phyloP scores from a whole-genome alignment of 1,139 yeast species.

The Saccharomyces uvarum region DNA sequence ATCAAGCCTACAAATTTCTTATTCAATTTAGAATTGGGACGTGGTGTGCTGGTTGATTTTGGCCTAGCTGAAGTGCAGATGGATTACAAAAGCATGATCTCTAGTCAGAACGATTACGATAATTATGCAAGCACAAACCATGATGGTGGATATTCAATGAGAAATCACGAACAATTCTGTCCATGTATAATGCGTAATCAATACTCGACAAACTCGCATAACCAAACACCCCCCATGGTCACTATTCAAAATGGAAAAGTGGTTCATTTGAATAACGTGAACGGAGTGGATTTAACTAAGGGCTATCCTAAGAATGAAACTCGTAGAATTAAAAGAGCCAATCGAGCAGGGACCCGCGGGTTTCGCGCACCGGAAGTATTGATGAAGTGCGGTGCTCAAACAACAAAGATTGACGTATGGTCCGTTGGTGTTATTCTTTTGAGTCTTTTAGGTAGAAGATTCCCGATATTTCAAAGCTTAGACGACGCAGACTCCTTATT shows the following conservation, averaged over 20 bases:
- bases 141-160: conserved; percentile 13
- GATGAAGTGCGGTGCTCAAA: conserved; percentile 78
- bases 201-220: conserved; percentile 1
- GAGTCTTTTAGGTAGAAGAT: conserved; percentile 62
- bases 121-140: conserved; percentile 10
- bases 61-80: conserved; percentile 67
- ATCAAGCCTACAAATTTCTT: conserved; percentile 84
- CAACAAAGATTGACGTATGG: conserved; percentile 81
- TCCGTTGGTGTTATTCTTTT: conserved; percentile 83
- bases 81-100: conserved; percentile 11
- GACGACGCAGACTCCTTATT: conserved; percentile 89
- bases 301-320: conserved; percentile 78
- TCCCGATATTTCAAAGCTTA: conserved; percentile 81
- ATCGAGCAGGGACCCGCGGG: conserved; percentile 96
- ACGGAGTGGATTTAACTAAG: conserved; percentile 36
- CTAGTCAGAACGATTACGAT: neutral
- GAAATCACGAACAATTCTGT: conserved; percentile 32
- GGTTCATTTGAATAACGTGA: conserved; percentile 23
- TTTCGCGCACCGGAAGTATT: conserved; percentile 92
- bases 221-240: conserved; percentile 16
- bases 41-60: conserved; percentile 85
- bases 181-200: conserved; percentile 23
- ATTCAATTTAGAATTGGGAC: conserved; percentile 64
- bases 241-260: conserved; percentile 30
- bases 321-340: conserved; percentile 85